These are phyloP conservation scores for Tephrocybe sp. DNA, from an alignment of 768 basidiomycete species.

Conservation along the genomic window DNA sequence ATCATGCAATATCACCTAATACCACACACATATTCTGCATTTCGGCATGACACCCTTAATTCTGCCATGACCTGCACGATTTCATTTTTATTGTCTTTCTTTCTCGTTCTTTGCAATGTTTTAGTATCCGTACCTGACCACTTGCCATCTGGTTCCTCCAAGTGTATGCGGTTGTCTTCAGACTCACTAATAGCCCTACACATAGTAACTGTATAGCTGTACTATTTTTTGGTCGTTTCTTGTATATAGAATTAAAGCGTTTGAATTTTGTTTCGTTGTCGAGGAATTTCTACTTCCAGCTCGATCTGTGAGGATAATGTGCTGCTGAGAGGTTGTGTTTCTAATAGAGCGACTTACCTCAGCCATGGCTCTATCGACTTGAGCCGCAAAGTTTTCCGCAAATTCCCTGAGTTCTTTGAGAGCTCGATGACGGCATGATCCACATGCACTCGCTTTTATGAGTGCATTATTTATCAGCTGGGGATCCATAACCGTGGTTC, in stretches of 20 bases:
- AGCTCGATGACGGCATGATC: conserved; percentile 14
- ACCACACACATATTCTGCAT: not conserved
- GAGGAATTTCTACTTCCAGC: not conserved
- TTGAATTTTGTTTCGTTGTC: not conserved
- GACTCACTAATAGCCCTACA: not conserved
- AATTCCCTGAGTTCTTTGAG: conserved; percentile 18
- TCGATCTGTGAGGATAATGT: not conserved
- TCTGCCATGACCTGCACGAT: conserved; percentile 1
- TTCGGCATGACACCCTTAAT: not conserved
- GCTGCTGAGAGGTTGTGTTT: not conserved
- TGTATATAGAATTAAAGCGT: conserved; percentile 6
- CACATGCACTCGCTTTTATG: conserved; percentile 16
- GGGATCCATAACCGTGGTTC: conserved; percentile 12
- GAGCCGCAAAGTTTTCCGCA: conserved; percentile 12
- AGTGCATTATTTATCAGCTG: conserved; percentile 15
- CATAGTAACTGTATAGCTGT: conserved; percentile 3
- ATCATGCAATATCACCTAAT: conserved; percentile 2
- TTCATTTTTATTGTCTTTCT: not conserved
- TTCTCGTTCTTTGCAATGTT: not conserved
- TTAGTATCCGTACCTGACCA: not conserved
- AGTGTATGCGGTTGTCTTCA: not conserved
- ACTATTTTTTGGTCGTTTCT: not conserved
- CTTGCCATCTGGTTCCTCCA: too few species aligned
- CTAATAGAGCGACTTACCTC: conserved; percentile 9
- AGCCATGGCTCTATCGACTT: conserved; percentile 16